Evolutionary conservation across 129 eudicot genomes (phyloP).

Genomic region (Pulicaria dysenterica): DNA sequence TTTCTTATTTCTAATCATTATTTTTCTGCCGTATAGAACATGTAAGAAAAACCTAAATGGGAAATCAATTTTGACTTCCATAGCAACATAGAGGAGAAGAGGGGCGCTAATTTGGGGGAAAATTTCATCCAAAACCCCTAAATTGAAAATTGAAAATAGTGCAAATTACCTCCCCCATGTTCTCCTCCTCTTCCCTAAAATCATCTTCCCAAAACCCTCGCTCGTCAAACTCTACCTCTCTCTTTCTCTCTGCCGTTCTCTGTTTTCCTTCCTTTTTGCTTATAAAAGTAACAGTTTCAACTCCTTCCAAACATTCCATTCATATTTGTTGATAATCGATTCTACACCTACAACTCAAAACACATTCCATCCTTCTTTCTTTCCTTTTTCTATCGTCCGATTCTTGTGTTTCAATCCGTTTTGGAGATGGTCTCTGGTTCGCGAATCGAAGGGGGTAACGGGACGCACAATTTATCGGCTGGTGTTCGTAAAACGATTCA

Average conservation of each 20-base stretch:
- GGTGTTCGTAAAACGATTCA: constrained; percentile 68
- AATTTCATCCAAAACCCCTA: constrained; percentile 26
- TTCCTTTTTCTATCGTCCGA: constrained; percentile 25
- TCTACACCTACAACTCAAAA: background rate
- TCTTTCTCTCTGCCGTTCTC: constrained; percentile 31
- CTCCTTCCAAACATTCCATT: constrained; percentile 10
- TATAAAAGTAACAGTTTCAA: background rate
- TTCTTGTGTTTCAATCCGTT: constrained; percentile 26
- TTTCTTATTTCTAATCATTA: no score
- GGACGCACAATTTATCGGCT: constrained; percentile 64
- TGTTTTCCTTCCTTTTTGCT: constrained; percentile 27
- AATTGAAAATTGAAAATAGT: constrained; percentile 27
- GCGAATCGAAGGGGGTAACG: constrained; percentile 64
- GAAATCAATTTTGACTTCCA: no score
- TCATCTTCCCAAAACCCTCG: constrained; percentile 40
- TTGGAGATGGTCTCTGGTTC: constrained; percentile 70
- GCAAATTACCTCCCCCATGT: constrained; percentile 12
- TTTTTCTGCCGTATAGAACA: no score
- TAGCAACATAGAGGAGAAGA: background rate
- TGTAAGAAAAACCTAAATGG: no score
- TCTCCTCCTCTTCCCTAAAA: constrained; percentile 11
- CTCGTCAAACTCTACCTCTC: constrained; percentile 11
- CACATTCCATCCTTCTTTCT: constrained; percentile 5
- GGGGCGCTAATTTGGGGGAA: constrained; percentile 29
- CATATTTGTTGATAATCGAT: constrained; percentile 6